A percentile compares a stretch with the other conserved stretches of the same genome.
Evolutionary conservation across 2,329 filamentous ascomycete genomes (phyloP).

Genomic region (Venturiaceae sp.): DNA sequence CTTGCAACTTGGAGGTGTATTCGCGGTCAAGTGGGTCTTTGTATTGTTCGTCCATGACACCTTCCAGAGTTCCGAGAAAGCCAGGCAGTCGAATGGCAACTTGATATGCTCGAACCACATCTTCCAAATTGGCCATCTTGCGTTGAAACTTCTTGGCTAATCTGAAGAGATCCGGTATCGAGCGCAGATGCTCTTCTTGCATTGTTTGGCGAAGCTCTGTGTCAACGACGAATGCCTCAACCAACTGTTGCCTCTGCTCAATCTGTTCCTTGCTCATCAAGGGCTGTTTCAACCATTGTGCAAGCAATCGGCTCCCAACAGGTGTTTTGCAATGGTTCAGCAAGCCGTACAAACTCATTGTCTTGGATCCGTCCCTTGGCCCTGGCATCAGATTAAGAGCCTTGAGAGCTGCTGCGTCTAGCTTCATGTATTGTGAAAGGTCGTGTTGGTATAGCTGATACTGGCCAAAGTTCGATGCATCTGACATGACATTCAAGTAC

Average conservation of each 20-base stretch:
- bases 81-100: constrained; percentile 85
- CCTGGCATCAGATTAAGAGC: constrained; percentile 97
- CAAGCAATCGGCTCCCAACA: constrained; percentile 76
- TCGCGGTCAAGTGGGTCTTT: constrained; percentile 75
- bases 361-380: constrained; percentile 88
- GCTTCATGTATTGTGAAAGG: constrained; percentile 93
- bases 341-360: constrained; percentile 89
- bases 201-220: constrained; percentile 90
- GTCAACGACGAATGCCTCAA: constrained; percentile 88
- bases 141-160: constrained; percentile 92
- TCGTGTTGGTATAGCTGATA: constrained; percentile 97
- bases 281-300: constrained; percentile 97
- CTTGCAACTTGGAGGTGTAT: constrained; percentile 64
- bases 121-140: constrained; percentile 82
- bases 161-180: constrained; percentile 88
- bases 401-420: constrained; percentile 88
- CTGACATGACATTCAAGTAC: constrained; percentile 83
- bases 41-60: constrained; percentile 91
- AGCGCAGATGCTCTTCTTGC: constrained; percentile 90
- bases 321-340: constrained; percentile 98
- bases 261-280: constrained; percentile 88
- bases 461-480: constrained; percentile 91
- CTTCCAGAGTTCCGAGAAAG: constrained; percentile 80
- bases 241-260: constrained; percentile 81
- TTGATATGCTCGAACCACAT: constrained; percentile 92